phyloP scores from a whole-genome alignment of 257 asterid species.

The Primulina tabacum region DNA sequence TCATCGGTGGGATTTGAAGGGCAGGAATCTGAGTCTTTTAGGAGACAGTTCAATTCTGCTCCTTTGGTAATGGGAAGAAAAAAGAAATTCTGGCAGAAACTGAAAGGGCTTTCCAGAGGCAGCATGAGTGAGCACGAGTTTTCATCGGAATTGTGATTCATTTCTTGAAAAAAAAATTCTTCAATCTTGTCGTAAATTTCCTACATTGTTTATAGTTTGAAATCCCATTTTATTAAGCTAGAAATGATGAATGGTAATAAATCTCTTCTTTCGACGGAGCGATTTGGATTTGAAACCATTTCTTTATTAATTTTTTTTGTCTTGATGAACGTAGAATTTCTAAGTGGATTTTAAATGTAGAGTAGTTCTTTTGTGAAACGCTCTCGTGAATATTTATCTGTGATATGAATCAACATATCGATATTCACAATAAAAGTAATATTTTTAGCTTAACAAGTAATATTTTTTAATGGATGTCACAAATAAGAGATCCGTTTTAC shows the following conservation, averaged over 20 bases:
- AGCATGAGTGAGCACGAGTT: constrained; percentile 78
- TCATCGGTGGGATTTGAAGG: constrained; percentile 37
- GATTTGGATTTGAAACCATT: too few relatives aligned
- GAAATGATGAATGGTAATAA: background rate
- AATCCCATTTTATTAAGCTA: constrained; percentile 2
- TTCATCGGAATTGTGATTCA: constrained; percentile 30
- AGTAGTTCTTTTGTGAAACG: too few relatives aligned
- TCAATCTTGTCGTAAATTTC: background rate
- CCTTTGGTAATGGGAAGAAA: constrained; percentile 60
- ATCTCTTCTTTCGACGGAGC: too few relatives aligned
- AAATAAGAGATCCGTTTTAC: too few relatives aligned
- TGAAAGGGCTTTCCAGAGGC: constrained; percentile 59
- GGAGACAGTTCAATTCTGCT: constrained; percentile 79
- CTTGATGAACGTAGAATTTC: too few relatives aligned
- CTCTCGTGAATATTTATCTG: too few relatives aligned
- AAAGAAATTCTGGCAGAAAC: constrained; percentile 63
- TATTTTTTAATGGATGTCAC: too few relatives aligned
- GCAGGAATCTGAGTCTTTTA: constrained; percentile 62
- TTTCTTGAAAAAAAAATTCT: background rate
- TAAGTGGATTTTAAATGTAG: too few relatives aligned
- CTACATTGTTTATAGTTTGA: background rate
- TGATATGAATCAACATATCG: too few relatives aligned
- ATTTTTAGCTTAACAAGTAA: too few relatives aligned
- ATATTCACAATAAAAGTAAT: too few relatives aligned
- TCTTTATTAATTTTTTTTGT: too few relatives aligned